Evolutionary conservation across 768 basidiomycete genomes (phyloP), one percentile per base, ranked within the genome.

Genomic region (Naganishia onofrii): DNA sequence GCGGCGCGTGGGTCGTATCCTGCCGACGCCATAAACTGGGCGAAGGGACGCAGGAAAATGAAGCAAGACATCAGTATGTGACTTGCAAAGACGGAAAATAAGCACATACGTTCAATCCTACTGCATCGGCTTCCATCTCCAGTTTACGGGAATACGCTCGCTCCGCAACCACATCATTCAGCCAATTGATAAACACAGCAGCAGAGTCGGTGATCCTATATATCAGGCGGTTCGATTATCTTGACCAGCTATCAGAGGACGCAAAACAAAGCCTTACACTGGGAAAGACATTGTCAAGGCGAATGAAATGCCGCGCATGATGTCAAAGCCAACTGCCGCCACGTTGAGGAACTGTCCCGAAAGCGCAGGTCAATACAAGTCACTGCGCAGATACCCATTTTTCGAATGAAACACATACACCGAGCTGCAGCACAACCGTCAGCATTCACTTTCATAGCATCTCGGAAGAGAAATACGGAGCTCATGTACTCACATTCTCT

Each of bases 281-380:
- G 84, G 84, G 73, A 84, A 84, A 3, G 82, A 83, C 23, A 84
- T 79, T 0, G 83, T 83, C 67, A 83, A 67, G 0, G 82, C 82
- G 71, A 80, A 83, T 0, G 81, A 78, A 53, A 83, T 77, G 1
- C 83, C 83, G 42, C 84, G 79, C 1, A 84, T 71, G 21, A 84
- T 77, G 71, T 84, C 84, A 64, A 84, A 84, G 2, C 80, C 79
- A 1, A 84, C 83, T 0, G 82, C 79, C 2, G 82, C 81, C 10
- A 83, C 77, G 51, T 82, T 83, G 29, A 83, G 70, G 75, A 84
- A 82, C 81, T 81, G 70, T 5, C 34, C n/a, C n/a, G 46, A 44
- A 12, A 12, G 21, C 56, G 23, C 48, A 65, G 56, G 64, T 52
- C 44, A 44, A 48, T 29, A 56, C 3, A 17, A 32, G 28, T 23